A percentile compares a stretch with the other conserved stretches of the same genome.
phyloP scores from a whole-genome alignment of 1,284 basidiomycete species.

The Ustilago vetiveriae region DNA sequence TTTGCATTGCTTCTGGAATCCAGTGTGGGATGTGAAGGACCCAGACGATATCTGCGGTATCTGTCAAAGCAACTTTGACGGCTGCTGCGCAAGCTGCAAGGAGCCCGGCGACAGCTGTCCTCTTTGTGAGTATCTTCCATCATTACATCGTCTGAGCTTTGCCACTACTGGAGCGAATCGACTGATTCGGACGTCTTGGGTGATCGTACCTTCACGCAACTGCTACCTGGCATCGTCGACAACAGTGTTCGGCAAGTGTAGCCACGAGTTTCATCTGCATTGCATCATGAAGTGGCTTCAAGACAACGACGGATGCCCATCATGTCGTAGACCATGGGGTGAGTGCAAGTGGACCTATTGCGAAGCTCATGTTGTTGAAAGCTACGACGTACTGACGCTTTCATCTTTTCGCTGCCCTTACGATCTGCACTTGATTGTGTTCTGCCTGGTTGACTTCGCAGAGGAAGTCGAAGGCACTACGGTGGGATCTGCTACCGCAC shows the following conservation, averaged over 20 bases:
- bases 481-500: conserved; percentile 11
- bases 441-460: not conserved
- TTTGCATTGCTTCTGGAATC: not conserved
- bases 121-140: conserved; percentile 42
- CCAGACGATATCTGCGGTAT: conserved; percentile 67
- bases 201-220: not conserved
- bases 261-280: conserved; percentile 66
- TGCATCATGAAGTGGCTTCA: conserved; percentile 66
- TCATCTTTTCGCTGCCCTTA: too few relatives aligned
- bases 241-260: conserved; percentile 64
- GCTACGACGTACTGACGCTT: too few relatives aligned
- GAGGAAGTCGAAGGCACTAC: conserved; percentile 50
- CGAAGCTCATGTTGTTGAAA: too few relatives aligned
- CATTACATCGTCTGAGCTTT: too few relatives aligned
- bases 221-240: not conserved
- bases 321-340: conserved; percentile 55
- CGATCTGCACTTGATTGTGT: not conserved
- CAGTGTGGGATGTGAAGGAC: conserved; percentile 66
- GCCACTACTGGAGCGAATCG: too few relatives aligned
- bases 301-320: conserved; percentile 54
- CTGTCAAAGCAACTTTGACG: conserved; percentile 67
- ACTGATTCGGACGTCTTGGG: too few relatives aligned
- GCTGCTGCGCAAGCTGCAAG: conserved; percentile 63
- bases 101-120: conserved; percentile 64
- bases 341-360: too few relatives aligned